Evolutionary conservation across 306 rosid genomes (phyloP).

Genomic region (Prunus davidiana): DNA sequence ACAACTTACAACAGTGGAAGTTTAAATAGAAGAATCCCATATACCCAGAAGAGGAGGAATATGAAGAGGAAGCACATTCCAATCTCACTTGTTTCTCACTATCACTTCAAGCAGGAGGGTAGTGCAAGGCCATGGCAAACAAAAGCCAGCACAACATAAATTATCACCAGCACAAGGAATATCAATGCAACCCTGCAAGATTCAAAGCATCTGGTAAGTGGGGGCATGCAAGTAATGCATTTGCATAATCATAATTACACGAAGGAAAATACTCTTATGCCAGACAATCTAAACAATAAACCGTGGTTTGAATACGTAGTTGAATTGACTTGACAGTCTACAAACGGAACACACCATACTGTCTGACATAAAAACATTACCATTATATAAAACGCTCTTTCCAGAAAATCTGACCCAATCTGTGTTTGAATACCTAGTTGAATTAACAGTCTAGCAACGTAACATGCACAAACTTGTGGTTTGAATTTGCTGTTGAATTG

Average conservation of each 20-base stretch:
- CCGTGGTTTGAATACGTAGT: background rate
- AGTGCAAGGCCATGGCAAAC: conserved; percentile 86
- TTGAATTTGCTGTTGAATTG: background rate
- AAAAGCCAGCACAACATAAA: conserved; percentile 72
- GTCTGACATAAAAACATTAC: background rate
- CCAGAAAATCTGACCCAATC: background rate
- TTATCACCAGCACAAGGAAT: conserved; percentile 64
- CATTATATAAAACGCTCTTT: background rate
- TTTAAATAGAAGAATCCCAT: conserved; percentile 27
- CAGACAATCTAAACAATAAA: background rate
- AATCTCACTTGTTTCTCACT: conserved; percentile 18
- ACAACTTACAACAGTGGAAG: conserved; percentile 25
- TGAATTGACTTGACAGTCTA: background rate
- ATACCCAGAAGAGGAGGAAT: conserved; percentile 23
- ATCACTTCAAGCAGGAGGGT: conserved; percentile 68
- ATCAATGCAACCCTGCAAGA: conserved; percentile 82
- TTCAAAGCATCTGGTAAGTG: conserved; percentile 24
- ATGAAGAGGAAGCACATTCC: conserved; percentile 13
- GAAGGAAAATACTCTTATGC: background rate
- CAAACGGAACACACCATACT: background rate
- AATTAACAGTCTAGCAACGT: background rate
- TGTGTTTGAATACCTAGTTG: background rate
- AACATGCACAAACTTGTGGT: background rate
- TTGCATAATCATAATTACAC: background rate
- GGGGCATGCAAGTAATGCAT: background rate